Percentiles rank a stretch among this genome's conserved stretches.
Conservation (phyloP, 2,329 filamentous ascomycete genomes). For the Fusarium oxysporum region DNA sequence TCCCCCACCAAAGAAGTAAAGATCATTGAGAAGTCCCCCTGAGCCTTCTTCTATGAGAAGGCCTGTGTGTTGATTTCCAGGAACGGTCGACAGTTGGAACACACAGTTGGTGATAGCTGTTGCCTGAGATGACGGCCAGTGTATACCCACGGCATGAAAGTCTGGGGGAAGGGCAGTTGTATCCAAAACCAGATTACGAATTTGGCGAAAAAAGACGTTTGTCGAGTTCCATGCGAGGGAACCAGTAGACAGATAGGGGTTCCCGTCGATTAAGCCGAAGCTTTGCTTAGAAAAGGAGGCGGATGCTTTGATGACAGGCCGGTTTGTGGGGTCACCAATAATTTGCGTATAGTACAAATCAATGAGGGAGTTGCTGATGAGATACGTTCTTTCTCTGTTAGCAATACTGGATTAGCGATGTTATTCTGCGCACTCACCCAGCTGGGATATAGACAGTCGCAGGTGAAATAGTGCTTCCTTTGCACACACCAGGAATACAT, state of each 20-base stretch:
- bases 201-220: slow-evolving; percentile 70
- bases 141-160: slow-evolving; percentile 65
- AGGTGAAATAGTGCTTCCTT: slow-evolving; percentile 50
- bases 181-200: slow-evolving; percentile 68
- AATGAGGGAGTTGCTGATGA: slow-evolving; percentile 76
- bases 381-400: slow-evolving; percentile 65
- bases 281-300: slow-evolving; percentile 57
- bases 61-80: slow-evolving; percentile 65
- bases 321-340: slow-evolving; percentile 73
- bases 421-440: slow-evolving; percentile 47
- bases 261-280: slow-evolving; percentile 61
- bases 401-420: slow-evolving; percentile 1
- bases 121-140: slow-evolving; percentile 76
- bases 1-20: slow-evolving; percentile 77
- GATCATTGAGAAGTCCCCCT: slow-evolving; percentile 75
- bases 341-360: slow-evolving; percentile 85
- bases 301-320: slow-evolving; percentile 67
- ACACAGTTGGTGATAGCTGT: slow-evolving; percentile 69
- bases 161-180: slow-evolving; percentile 61
- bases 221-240: slow-evolving; percentile 63
- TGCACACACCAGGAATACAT: slow-evolving; percentile 43
- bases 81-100: slow-evolving; percentile 61
- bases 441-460: slow-evolving; percentile 54
- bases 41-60: slow-evolving; percentile 73
- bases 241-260: slow-evolving; percentile 57